Base-by-base conservation (phyloP, 2,329 filamentous ascomycete species). In the Ceratocystis destructans region DNA sequence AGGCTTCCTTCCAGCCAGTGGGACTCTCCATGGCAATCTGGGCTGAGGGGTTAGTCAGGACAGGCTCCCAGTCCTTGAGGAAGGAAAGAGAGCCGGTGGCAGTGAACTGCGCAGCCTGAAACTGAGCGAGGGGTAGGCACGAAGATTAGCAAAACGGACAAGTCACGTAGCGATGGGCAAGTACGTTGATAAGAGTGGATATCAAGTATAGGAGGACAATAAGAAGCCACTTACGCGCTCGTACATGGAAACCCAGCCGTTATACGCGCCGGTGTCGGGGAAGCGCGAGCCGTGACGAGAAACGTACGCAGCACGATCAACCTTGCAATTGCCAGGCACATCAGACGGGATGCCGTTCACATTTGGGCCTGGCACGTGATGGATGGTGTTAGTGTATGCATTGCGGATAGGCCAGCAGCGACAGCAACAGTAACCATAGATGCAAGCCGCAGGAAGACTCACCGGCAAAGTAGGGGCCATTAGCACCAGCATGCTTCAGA, bases 211-310 rank as follows among this genome's bases (percentile, higher is more conserved):
- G 10, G 15, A 57, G 37, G 41, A 20, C 5, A 17, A 25, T 2
- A 3, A n/a, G 17, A 25, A 20, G 55, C 7, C 5, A 72, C 73
- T 68, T 69, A 80, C 78, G 67, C 77, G 75, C 1, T 75, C 70
- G 53, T 77, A 73, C 74, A 82, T 76, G 3, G 76, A 75, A 1
- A 78, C 72, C 85, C 85, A 88, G 59, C 78, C 77, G 4, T 76
- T 74, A 68, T 86, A 86, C 4, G 85, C 83, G 3, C 83, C 82
- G 0, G 74, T 74, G 69, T 87, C 85, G 0, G 84, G 84, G 70
- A 82, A 88, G 53, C 84, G 78, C 53, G 82, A 85, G 20, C 85
- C 85, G 74, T 87, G 85, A 20, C 84, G 80, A 1, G 79, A 77
- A 44, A 84, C 75, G 68, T 84, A 86, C 4, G 82, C 81, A 2